A percentile compares a stretch with the other conserved stretches of the same genome.
These are phyloP conservation scores for Solanum clarkiae DNA, from an alignment of 257 asterid species.

Conservation along the genomic window DNA sequence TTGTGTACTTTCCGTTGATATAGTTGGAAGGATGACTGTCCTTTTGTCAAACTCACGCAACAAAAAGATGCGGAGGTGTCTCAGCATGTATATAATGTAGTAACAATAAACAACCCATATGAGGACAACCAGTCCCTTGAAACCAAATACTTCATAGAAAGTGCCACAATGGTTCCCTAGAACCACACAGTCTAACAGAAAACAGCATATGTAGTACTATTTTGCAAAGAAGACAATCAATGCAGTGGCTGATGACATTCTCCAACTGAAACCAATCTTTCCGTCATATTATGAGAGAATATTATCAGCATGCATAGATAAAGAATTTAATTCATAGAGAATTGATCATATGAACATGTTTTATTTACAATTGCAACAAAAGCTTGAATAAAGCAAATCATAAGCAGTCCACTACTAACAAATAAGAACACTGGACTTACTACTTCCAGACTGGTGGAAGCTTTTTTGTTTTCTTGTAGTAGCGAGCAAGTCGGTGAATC, in stretches of 20 bases:
- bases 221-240: neutral
- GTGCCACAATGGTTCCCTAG: neutral
- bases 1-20: neutral
- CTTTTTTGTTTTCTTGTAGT: conserved; percentile 63
- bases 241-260: neutral
- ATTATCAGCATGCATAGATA: neutral
- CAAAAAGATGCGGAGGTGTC: neutral
- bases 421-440: conserved; percentile 17
- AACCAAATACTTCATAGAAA: neutral
- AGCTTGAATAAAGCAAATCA: neutral
- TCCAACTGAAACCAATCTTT: neutral
- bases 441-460: conserved; percentile 73
- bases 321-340: neutral
- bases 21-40: neutral
- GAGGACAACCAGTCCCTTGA: neutral
- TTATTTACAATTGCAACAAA: neutral
- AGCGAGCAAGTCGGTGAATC: conserved; percentile 25
- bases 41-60: neutral
- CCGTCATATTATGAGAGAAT: neutral
- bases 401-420: neutral
- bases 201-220: neutral
- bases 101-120: neutral
- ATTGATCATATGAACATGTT: neutral
- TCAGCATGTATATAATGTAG: neutral
- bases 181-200: neutral